A percentile compares a stretch with the other conserved stretches of the same genome.
phyloP scores from a whole-genome alignment of 2,329 filamentous ascomycete genomes.

The Phialemoniopsis sp. region DNA sequence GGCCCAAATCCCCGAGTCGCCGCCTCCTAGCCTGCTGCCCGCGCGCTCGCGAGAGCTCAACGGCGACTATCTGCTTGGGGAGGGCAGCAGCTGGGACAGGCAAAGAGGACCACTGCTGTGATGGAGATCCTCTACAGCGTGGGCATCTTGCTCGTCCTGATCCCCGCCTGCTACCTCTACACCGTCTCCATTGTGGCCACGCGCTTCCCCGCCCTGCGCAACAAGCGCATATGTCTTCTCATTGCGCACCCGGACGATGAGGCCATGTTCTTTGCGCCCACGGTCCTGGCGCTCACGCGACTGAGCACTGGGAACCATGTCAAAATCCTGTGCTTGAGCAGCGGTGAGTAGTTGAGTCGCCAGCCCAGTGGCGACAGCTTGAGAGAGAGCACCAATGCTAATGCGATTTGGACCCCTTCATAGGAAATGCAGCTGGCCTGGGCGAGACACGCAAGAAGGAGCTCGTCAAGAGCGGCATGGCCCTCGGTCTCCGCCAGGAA shows the following conservation, averaged over 20 bases:
- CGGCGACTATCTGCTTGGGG: too few relatives aligned
- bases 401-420: not conserved
- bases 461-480: constrained; percentile 72
- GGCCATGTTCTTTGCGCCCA: constrained; percentile 98
- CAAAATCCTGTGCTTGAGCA: constrained; percentile 90
- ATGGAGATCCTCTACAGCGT: constrained; percentile 6
- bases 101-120: constrained; percentile 11
- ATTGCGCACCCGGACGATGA: constrained; percentile 98
- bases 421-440: constrained; percentile 81
- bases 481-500: constrained; percentile 68
- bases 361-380: too few relatives aligned
- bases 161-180: constrained; percentile 49
- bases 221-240: constrained; percentile 85
- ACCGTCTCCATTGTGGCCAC: constrained; percentile 39
- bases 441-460: constrained; percentile 81
- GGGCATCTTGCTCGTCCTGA: constrained; percentile 31
- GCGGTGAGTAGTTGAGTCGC: constrained; percentile 44
- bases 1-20: not conserved
- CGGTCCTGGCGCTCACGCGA: constrained; percentile 76
- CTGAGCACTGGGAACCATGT: constrained; percentile 83
- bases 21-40: not conserved
- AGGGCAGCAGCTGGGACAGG: not conserved
- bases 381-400: not conserved
- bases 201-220: constrained; percentile 62
- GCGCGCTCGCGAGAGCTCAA: too few relatives aligned